Base-by-base conservation (phyloP, 2,329 filamentous ascomycete genomes). In the Apiospora sp. region DNA sequence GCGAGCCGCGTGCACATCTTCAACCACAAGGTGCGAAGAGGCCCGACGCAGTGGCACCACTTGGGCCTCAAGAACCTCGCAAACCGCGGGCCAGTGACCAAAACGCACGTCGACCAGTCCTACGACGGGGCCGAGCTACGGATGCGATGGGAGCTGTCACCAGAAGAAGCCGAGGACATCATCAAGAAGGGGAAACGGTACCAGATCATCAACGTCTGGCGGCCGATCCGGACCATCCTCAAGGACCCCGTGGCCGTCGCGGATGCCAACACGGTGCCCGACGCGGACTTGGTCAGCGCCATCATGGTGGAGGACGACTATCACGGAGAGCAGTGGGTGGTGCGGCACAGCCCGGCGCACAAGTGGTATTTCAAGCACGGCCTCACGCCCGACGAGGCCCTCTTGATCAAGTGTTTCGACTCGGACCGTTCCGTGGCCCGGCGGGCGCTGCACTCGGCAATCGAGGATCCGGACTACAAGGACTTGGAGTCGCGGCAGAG, bases 341-440 rank as follows among this genome's bases (percentile, higher is more conserved):
- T 87, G 1, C 80, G 79, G 34, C 76, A 84, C 48, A 84, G 83
- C 72, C 74, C 77, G 0, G 72, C 74, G 0, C 85, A 88, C 51
- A 81, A 79, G 76, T 90, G 87, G 87, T 86, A 85, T 75, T 89
- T 87, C 77, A 82, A 86, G 70, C 84, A 83, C 48, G 83, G 82
- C 1, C 85, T 89, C 77, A 82, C 80, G 0, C 87, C 87, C 0
- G 83, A 86, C 4, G 84, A 91, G 79, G 86, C 88, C 3, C 82
- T 88, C 2, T 75, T 91, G 67, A 88, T 91, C 78, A 91, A 91
- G 78, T 89, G 87, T 74, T 90, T 87, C 75, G 89, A 91, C 78
- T 87, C 83, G n/a, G 87, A 88, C 81, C 80, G 80, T 37, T 86
- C 89, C 77, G 78, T 85, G 27, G 86, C 87, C 7, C 82, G 86